A percentile compares a stretch with the other conserved stretches of the same genome.
phyloP scores from a whole-genome alignment of 2,329 filamentous ascomycete genomes.

The Microsporum canis region DNA sequence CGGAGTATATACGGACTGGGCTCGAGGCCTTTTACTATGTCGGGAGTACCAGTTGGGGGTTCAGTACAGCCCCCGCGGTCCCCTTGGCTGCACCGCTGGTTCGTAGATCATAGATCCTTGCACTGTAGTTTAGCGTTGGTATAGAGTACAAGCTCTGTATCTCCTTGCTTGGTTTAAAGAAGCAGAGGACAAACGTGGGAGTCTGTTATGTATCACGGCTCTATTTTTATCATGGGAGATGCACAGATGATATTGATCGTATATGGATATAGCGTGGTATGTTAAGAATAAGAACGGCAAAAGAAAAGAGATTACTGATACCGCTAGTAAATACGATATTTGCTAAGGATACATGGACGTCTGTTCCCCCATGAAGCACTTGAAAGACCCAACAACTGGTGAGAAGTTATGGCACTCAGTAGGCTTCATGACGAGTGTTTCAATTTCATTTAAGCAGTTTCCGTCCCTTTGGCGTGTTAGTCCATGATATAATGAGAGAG shows the following conservation, averaged over 20 bases:
- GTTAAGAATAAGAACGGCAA: no score
- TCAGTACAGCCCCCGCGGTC: background rate
- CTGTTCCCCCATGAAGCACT: background rate
- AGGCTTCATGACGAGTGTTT: background rate
- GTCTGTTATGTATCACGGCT: background rate
- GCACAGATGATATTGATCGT: background rate
- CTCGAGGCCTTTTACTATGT: no score
- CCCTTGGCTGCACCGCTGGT: background rate
- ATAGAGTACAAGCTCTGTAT: background rate
- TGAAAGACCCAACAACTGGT: background rate
- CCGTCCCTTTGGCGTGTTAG: background rate
- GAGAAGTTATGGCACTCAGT: background rate
- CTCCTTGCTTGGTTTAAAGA: background rate
- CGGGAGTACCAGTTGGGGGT: background rate
- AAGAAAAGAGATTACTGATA: background rate
- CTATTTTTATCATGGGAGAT: background rate
- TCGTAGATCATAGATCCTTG: conserved; percentile 3
- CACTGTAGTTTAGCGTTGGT: background rate
- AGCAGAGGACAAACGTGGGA: background rate
- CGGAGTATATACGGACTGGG: background rate
- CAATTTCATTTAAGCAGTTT: background rate
- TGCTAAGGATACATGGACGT: background rate
- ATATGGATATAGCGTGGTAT: no score
- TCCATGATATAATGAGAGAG: background rate
- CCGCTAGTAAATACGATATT: background rate